Evolutionary conservation across 306 rosid genomes (phyloP).

Genomic region (Delonix regia): DNA sequence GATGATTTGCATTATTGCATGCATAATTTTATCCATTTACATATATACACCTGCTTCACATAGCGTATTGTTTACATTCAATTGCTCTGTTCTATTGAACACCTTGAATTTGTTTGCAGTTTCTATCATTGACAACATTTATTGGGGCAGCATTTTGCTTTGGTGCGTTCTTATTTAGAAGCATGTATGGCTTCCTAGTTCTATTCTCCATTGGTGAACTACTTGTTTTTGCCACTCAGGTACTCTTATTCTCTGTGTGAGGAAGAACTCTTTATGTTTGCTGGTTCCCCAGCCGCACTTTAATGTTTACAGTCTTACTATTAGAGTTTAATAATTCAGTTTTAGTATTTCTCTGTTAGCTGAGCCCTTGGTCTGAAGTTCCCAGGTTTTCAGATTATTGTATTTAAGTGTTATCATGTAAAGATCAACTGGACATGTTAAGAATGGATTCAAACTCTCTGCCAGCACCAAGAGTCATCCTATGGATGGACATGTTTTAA

Average conservation of each 20-base stretch:
- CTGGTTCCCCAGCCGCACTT: slow-evolving; percentile 11
- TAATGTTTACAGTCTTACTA: slow-evolving; percentile 6
- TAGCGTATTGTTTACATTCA: slow-evolving; percentile 3
- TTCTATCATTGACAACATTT: slow-evolving; percentile 66
- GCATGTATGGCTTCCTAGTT: slow-evolving; percentile 74
- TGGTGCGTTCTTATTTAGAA: slow-evolving; percentile 68
- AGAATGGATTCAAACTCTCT: neutral
- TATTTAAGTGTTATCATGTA: neutral
- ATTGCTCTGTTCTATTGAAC: slow-evolving; percentile 27
- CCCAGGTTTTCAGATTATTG: neutral
- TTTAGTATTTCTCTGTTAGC: slow-evolving; percentile 10
- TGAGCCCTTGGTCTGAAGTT: neutral
- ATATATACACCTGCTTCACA: neutral
- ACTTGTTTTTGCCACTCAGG: slow-evolving; percentile 83
- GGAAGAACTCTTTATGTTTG: slow-evolving; percentile 1
- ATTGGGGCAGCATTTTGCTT: slow-evolving; percentile 75
- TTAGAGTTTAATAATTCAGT: neutral
- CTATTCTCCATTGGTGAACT: slow-evolving; percentile 78
- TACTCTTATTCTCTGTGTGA: slow-evolving; percentile 33
- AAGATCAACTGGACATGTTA: slow-evolving; percentile 14
- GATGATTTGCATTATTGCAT: neutral
- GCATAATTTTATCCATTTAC: no score
- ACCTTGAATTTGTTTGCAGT: slow-evolving; percentile 55
- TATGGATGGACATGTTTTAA: neutral
- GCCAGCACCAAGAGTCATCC: neutral